Evolutionary conservation across 345 rosid species (phyloP).

Genomic region (Euphorbia lathyris): DNA sequence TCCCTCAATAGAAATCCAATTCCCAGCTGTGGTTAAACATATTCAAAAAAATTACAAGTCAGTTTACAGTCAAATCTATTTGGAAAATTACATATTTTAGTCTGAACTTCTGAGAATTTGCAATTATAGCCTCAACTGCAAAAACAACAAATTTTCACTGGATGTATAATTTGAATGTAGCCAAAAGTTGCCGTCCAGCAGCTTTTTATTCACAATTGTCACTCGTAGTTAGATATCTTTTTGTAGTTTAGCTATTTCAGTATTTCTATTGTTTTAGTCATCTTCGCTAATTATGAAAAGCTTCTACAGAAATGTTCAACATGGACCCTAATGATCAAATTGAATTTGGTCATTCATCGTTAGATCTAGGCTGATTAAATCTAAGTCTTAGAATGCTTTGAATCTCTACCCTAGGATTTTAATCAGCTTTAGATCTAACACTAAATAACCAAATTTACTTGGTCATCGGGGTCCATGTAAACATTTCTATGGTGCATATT

Average conservation of each 20-base stretch:
- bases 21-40: constrained; percentile 43
- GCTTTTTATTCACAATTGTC: not conserved
- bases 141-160: not conserved
- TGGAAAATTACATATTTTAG: too few relatives aligned
- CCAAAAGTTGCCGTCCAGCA: not conserved
- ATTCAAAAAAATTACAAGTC: not conserved
- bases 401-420: too few relatives aligned
- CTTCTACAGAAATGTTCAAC: not conserved
- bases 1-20: constrained; percentile 75
- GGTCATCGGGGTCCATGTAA: too few relatives aligned
- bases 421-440: too few relatives aligned
- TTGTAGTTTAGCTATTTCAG: not conserved
- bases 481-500: too few relatives aligned
- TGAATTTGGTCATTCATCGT: too few relatives aligned
- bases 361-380: too few relatives aligned
- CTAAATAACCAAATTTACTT: too few relatives aligned
- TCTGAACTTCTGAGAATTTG: not conserved
- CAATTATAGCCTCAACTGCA: not conserved
- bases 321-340: too few relatives aligned
- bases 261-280: not conserved
- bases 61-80: too few relatives aligned
- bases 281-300: not conserved
- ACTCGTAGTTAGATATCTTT: not conserved
- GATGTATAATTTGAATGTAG: not conserved
- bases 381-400: too few relatives aligned